These are phyloP conservation scores for Phyllosticta capitalensis DNA, from an alignment of 2,329 filamentous ascomycete genomes.

Conservation along the genomic window DNA sequence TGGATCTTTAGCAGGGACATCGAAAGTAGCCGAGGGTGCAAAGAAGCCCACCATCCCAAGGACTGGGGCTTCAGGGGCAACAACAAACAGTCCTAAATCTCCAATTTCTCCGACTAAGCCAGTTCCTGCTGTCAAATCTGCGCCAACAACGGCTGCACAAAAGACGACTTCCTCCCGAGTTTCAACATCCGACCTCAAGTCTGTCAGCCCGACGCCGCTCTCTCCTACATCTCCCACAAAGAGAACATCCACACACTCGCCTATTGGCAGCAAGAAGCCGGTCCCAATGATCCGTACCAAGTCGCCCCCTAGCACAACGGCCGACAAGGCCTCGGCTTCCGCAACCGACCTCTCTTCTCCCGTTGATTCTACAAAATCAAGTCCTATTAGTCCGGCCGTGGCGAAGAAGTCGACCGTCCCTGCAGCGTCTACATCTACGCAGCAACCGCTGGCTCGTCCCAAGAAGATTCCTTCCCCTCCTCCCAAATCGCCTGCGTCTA, in stretches of 20 bases:
- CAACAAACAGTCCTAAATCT: neutral
- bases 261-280: constrained; percentile 16
- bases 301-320: neutral
- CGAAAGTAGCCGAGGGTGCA: constrained; percentile 19
- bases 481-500: neutral
- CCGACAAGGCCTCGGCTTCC: neutral
- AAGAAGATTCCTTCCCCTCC: neutral
- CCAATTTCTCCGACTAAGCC: constrained; percentile 19
- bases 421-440: neutral
- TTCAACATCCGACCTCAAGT: neutral
- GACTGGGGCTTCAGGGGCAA: constrained; percentile 2
- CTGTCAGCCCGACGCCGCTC: neutral
- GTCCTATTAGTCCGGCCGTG: neutral
- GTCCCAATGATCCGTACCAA: constrained; percentile 15
- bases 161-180: neutral
- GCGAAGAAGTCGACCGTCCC: constrained; percentile 1
- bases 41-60: constrained; percentile 18
- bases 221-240: neutral
- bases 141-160: neutral
- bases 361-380: neutral
- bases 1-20: constrained; percentile 19
- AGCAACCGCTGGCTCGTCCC: neutral
- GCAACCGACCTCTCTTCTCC: neutral
- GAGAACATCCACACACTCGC: constrained; percentile 16
- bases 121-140: constrained; percentile 13